Conservation (phyloP, 805 yeast genomes). For the Yarrowia sp. region DNA sequence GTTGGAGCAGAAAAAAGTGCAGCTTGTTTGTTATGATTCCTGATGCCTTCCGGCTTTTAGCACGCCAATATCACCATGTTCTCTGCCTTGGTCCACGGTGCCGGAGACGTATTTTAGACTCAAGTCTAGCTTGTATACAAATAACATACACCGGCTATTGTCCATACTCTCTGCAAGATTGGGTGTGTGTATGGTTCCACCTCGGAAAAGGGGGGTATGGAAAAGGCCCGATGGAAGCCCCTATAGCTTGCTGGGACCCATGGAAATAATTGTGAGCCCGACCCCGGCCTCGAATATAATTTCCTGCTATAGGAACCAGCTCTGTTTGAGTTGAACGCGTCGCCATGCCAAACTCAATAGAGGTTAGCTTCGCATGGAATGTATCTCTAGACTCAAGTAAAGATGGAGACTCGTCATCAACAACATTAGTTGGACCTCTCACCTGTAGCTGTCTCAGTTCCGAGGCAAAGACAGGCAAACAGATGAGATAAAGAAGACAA, state of each 20-base stretch:
- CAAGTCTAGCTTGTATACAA: background rate
- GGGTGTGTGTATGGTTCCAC: background rate
- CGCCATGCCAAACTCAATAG: conserved; percentile 14
- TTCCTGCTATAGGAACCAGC: background rate
- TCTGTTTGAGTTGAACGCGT: conserved; percentile 1
- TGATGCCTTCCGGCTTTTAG: background rate
- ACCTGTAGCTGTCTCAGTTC: background rate
- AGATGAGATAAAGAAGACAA: background rate
- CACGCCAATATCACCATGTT: conserved; percentile 6
- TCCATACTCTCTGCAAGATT: background rate
- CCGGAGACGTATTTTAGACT: conserved; percentile 1
- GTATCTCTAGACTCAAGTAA: background rate
- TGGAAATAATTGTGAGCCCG: background rate
- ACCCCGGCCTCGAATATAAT: background rate
- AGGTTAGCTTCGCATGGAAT: conserved; percentile 14
- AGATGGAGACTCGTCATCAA: background rate
- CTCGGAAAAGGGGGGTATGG: background rate
- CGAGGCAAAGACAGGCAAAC: background rate
- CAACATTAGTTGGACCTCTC: background rate
- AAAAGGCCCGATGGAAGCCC: background rate
- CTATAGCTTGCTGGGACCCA: background rate
- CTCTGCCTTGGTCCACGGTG: conserved; percentile 1
- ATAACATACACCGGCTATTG: background rate
- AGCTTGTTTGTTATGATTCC: conserved; percentile 1
- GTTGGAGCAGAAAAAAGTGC: no score